These are phyloP conservation scores for Ceratobasidium papillatum DNA, from an alignment of 1,284 basidiomycete species.

Conservation along the genomic window DNA sequence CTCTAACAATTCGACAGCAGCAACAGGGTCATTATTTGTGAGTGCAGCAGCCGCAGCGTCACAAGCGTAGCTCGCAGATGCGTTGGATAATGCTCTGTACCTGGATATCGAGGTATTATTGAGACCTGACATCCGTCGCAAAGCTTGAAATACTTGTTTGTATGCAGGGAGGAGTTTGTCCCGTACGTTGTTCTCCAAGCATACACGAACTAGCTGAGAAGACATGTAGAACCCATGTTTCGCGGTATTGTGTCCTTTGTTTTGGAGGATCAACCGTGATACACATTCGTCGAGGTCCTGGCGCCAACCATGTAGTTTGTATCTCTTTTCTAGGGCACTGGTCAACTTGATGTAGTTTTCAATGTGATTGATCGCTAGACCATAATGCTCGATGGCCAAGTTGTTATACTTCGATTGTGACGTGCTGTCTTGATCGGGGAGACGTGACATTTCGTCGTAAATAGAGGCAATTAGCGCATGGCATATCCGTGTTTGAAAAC, in stretches of 20 bases:
- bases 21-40: not conserved
- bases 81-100: not conserved
- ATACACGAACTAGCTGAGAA: not conserved
- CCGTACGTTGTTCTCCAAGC: not conserved
- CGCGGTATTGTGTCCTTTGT: not conserved
- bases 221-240: not conserved
- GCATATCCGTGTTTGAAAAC: not conserved
- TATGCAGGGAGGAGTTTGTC: not conserved
- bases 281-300: constrained; percentile 22
- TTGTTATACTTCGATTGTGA: not conserved
- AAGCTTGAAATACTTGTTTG: not conserved
- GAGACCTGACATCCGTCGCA: not conserved
- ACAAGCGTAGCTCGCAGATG: not conserved
- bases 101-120: not conserved
- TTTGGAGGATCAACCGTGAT: not conserved
- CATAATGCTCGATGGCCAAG: constrained; percentile 2
- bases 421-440: not conserved
- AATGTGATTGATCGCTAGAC: not conserved
- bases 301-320: not conserved
- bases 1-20: constrained; percentile 36
- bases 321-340: constrained; percentile 23
- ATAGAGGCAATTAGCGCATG: not conserved
- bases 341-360: not conserved
- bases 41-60: constrained; percentile 27
- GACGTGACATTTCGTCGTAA: not conserved